phyloP scores from a whole-genome alignment of 352 stramenopile species.

The Plasmopara halstedii region DNA sequence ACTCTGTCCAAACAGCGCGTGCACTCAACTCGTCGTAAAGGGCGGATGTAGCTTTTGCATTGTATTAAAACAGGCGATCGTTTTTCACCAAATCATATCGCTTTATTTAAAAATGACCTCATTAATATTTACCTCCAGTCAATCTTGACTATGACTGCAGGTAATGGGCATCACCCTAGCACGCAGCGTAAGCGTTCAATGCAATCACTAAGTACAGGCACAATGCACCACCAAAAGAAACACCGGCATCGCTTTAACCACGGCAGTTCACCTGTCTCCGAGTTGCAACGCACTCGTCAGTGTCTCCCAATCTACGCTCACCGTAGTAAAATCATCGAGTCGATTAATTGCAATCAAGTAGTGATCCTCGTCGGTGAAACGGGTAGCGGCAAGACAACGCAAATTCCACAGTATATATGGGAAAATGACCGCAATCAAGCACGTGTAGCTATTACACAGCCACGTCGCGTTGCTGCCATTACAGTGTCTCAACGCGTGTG shows the following conservation, averaged over 20 bases:
- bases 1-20: conserved; percentile 37
- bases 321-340: conserved; percentile 58
- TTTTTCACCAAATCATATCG: conserved; percentile 8
- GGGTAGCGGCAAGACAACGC: conserved; percentile 87
- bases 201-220: conserved; percentile 2
- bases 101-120: conserved; percentile 1
- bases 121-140: conserved; percentile 18
- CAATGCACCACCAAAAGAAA: conserved; percentile 23
- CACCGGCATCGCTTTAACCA: conserved; percentile 10
- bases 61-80: background rate
- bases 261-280: conserved; percentile 14
- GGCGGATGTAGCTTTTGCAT: conserved; percentile 33
- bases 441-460: conserved; percentile 76
- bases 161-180: conserved; percentile 1
- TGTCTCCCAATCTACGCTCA: conserved; percentile 69
- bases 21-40: conserved; percentile 46
- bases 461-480: conserved; percentile 72
- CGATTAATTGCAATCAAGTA: conserved; percentile 55
- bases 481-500: conserved; percentile 78
- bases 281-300: conserved; percentile 54
- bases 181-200: conserved; percentile 21
- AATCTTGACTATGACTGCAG: conserved; percentile 12
- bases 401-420: conserved; percentile 85
- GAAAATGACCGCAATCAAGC: conserved; percentile 39
- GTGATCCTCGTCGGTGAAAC: conserved; percentile 87